Base-by-base conservation (phyloP, 202 grass and related monocot genomes). In the Hordeum pubiflorum region DNA sequence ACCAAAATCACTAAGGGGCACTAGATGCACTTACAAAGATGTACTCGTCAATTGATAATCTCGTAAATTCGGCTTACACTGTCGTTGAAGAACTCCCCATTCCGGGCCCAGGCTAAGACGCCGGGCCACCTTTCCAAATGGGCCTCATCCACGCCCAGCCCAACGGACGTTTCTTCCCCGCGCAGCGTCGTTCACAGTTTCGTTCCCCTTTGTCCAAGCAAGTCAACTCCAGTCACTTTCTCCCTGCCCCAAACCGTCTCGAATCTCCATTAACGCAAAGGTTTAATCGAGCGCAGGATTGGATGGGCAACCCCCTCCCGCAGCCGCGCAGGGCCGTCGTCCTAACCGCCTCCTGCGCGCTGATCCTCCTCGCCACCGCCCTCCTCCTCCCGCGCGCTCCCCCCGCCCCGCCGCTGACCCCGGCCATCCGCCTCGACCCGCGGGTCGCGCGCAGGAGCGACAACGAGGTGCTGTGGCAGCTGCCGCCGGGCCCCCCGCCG, bases 391-490 rank as follows among this genome's bases (percentile, higher is more conserved):
- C 74, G 10, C 77, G 54, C 63, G 61, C 60, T 9, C 77, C 78
- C 59, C 22, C 33, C 8, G 67, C 58, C 17, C 69, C 59, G 18
- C 55, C 60, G 74, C 69, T 66, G 3, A 46, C 55, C 56, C 12
- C 70, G 5, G 55, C 83, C n/a, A 59, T 85, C 69, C 87, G 41
- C 56, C 79, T 92, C 37, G 81, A 92, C 79, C 83, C 93, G 76
- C 82, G 29, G 55, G 59, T 87, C 10, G 67, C 56, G 62, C 86
- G 31, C 22, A 78, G 63, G 68, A 92, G 86, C 39, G 79, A 89
- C 31, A 91, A 89, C 57, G 88, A 94, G 79, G 79, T 92, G 80
- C 89, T 97, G 81, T 97, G 89, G 87, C 91, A 94, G 84, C 82
- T 94, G 0, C 91, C 91, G 17, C 73, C 63, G 21, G 72, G 40